phyloP scores from a whole-genome alignment of 2,329 filamentous ascomycete species.

The Hysterium pulicare region DNA sequence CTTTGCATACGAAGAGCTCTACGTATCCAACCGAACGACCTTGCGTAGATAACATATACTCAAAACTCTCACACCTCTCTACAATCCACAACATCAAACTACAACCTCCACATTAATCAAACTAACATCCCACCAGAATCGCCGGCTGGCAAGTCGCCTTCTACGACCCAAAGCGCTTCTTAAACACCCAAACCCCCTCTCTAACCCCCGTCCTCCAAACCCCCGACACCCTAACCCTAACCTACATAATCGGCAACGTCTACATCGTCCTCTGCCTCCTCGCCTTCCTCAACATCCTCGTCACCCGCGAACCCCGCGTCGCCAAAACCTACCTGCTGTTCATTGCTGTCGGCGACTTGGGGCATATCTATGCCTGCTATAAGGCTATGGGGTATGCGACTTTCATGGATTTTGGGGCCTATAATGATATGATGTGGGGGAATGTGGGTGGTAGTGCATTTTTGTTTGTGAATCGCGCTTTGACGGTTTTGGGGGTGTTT shows the following conservation, averaged over 20 bases:
- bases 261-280: conserved; percentile 20
- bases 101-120: neutral
- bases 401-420: conserved; percentile 16
- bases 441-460: neutral
- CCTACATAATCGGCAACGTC: conserved; percentile 22
- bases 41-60: too few species aligned
- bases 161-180: conserved; percentile 13
- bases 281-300: conserved; percentile 20
- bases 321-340: conserved; percentile 21
- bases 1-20: conserved; percentile 41
- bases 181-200: conserved; percentile 16
- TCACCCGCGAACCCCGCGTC: conserved; percentile 22
- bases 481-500: too few species aligned
- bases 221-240: conserved; percentile 13
- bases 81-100: too few species aligned
- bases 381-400: too few species aligned
- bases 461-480: too few species aligned
- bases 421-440: conserved; percentile 19
- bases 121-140: conserved; percentile 12
- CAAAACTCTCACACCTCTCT: too few species aligned
- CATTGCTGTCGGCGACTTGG: conserved; percentile 18
- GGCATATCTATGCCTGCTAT: conserved; percentile 13
- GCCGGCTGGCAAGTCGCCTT: conserved; percentile 16
- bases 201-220: conserved; percentile 6
- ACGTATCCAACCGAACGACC: too few species aligned